Evolutionary conservation across 2,329 filamentous ascomycete species (phyloP).

Genomic region (Fusarium algeriense): DNA sequence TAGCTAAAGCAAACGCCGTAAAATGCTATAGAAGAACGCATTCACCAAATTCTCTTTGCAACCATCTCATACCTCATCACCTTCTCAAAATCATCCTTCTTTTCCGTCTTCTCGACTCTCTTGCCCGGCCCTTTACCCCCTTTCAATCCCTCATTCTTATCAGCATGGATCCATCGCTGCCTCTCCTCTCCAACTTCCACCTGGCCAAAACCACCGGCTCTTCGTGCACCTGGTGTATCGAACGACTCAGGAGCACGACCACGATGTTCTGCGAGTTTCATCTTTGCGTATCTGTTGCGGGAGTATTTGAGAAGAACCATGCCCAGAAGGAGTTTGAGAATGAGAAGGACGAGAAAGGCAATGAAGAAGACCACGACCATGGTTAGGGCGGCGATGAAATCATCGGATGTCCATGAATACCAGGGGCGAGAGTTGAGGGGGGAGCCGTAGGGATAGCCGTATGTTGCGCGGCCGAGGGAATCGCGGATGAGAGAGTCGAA

Average conservation of each 20-base stretch:
- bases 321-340: constrained; percentile 86
- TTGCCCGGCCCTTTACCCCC: constrained; percentile 66
- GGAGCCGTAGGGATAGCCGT: constrained; percentile 65
- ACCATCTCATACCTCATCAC: constrained; percentile 93
- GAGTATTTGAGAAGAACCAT: constrained; percentile 88
- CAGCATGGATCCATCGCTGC: constrained; percentile 85
- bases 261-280: constrained; percentile 77
- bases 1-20: constrained; percentile 14
- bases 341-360: constrained; percentile 85
- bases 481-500: constrained; percentile 82
- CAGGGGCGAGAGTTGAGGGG: constrained; percentile 57
- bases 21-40: constrained; percentile 6
- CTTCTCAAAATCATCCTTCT: constrained; percentile 69
- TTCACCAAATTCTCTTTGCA: constrained; percentile 93
- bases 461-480: constrained; percentile 80
- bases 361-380: constrained; percentile 89
- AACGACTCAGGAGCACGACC: constrained; percentile 64
- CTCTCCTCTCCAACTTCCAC: constrained; percentile 92
- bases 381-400: constrained; percentile 80
- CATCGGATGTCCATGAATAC: constrained; percentile 74
- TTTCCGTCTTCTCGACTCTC: constrained; percentile 61
- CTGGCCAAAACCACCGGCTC: constrained; percentile 84
- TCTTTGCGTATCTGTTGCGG: constrained; percentile 80
- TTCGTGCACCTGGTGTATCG: constrained; percentile 75
- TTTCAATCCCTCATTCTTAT: constrained; percentile 79